Percentiles rank a stretch among this genome's conserved stretches.
These are phyloP conservation scores for Tricholoma flavovirens DNA, from an alignment of 768 basidiomycete species.

Conservation along the genomic window DNA sequence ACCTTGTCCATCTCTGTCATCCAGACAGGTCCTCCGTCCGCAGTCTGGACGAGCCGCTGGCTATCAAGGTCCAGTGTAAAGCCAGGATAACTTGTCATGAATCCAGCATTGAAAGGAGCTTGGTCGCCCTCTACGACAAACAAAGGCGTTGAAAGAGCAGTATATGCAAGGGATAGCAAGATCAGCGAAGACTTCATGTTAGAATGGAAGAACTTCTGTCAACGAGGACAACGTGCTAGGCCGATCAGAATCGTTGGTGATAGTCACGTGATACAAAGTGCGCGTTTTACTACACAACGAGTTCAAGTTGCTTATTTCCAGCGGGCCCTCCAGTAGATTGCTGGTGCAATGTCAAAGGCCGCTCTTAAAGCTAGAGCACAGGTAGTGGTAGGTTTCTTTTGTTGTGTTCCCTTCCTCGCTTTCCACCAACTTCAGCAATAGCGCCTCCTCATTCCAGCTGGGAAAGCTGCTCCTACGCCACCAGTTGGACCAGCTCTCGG, in stretches of 20 bases:
- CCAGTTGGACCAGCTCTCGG: slow-evolving; percentile 97
- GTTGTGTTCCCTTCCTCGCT: slow-evolving; percentile 1
- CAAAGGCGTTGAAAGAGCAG: slow-evolving; percentile 38
- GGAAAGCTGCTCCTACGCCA: slow-evolving; percentile 93
- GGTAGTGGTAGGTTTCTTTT: slow-evolving; percentile 57
- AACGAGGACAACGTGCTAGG: too few relatives aligned
- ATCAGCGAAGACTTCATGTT: slow-evolving; percentile 45
- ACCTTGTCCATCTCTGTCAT: slow-evolving; percentile 92
- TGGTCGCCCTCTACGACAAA: slow-evolving; percentile 26
- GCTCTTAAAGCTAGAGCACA: slow-evolving; percentile 60
- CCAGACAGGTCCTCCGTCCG: slow-evolving; percentile 65
- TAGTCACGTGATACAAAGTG: slow-evolving; percentile 5
- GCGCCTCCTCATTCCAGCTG: slow-evolving; percentile 86
- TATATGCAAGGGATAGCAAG: slow-evolving; percentile 39
- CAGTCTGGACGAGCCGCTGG: slow-evolving; percentile 69
- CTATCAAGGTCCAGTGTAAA: slow-evolving; percentile 70
- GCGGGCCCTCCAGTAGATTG: not conserved
- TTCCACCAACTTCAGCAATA: slow-evolving; percentile 23
- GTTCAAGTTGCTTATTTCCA: not conserved
- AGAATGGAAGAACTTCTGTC: slow-evolving; percentile 10
- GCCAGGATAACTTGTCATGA: slow-evolving; percentile 39
- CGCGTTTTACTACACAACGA: not conserved
- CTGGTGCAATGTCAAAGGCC: slow-evolving; percentile 58
- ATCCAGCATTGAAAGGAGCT: slow-evolving; percentile 27
- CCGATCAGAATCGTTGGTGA: too few relatives aligned